Conservation (phyloP, 495 filamentous ascomycete genomes). For the Stereocaulon alpinum region DNA sequence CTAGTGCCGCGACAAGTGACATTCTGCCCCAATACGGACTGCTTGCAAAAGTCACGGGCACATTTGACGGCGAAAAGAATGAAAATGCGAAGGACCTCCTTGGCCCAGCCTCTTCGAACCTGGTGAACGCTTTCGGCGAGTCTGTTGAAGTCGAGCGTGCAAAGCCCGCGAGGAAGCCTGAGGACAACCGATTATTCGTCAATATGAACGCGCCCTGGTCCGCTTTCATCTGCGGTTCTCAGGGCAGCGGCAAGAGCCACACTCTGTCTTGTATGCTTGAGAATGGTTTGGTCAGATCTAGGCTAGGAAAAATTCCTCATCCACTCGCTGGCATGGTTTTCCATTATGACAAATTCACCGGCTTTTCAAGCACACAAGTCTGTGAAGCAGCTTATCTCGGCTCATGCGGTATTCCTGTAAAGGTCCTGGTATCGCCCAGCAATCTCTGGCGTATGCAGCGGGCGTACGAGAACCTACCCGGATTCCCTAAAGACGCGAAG, state of each 20-base stretch:
- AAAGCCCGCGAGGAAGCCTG: neutral
- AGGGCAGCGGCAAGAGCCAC: slow-evolving; percentile 70
- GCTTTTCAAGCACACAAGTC: slow-evolving; percentile 40
- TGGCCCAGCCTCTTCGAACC: neutral
- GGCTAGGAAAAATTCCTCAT: slow-evolving; percentile 31
- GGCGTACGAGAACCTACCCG: slow-evolving; percentile 27
- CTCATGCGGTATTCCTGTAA: slow-evolving; percentile 43
- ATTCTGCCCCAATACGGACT: slow-evolving; percentile 14
- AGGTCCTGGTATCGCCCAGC: slow-evolving; percentile 53
- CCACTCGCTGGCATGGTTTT: slow-evolving; percentile 58
- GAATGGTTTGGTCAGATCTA: slow-evolving; percentile 42
- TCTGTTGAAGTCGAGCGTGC: neutral
- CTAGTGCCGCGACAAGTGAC: neutral
- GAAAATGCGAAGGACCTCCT: neutral
- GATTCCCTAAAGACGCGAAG: slow-evolving; percentile 12
- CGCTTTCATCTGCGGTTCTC: slow-evolving; percentile 66
- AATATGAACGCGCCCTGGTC: slow-evolving; percentile 60
- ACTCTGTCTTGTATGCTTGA: slow-evolving; percentile 62
- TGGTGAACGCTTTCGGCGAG: neutral
- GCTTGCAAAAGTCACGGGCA: slow-evolving; percentile 5
- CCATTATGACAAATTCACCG: slow-evolving; percentile 55
- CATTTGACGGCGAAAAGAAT: slow-evolving; percentile 4
- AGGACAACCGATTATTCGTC: slow-evolving; percentile 48
- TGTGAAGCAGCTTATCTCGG: slow-evolving; percentile 64
- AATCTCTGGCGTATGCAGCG: slow-evolving; percentile 41